Evolutionary conservation across 306 rosid genomes (phyloP), one percentile per base, ranked within the genome.

Genomic region (Erythrophleum fordii): DNA sequence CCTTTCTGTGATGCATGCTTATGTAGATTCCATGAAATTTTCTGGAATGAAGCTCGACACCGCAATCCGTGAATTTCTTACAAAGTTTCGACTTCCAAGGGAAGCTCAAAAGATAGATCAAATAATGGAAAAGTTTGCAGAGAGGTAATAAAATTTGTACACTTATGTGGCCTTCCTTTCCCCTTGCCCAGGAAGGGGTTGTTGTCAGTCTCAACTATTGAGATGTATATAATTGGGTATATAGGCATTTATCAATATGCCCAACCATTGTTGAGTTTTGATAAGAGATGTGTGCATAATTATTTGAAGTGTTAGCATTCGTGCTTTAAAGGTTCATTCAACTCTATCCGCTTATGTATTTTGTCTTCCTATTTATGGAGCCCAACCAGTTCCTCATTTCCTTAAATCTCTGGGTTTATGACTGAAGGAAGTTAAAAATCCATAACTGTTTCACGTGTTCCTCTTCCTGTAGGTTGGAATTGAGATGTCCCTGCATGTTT

Each of bases 51-150:
- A 93, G 88, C 93, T 95, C 82, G 90, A 91, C 77, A 58, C 84
- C 60, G 97, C 99, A 77, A 93, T 95, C 84, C 96, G 99, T 83
- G 99, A 93, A 85, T 91, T 95, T 85, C 97, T 95, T 71, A 93
- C 89, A 90, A 95, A 97, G 53, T 95, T 95, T 73, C 94, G 91
- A 59, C 97, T 93, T 84, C 98, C 99, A 3, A 97, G 99, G 72
- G 99, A 95, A 84, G 97, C 99, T 86, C 99, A 95, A 86, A 93
- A 95, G 90, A 95, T 93, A 52, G 99, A 95, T 83, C 94, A 94
- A 71, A 91, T 95, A 71, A 95, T 95, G 97, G 99, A 93, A 82
- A 95, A 93, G 82, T 93, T 95, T 95, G 99, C 98, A 14, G 99
- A 93, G 82, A 87, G 99, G 99, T 95, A 90, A 58, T 77, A 42